Percentiles rank a stretch among this genome's conserved stretches.
phyloP scores from a whole-genome alignment of 768 basidiomycete genomes.

The Collybia sordida region DNA sequence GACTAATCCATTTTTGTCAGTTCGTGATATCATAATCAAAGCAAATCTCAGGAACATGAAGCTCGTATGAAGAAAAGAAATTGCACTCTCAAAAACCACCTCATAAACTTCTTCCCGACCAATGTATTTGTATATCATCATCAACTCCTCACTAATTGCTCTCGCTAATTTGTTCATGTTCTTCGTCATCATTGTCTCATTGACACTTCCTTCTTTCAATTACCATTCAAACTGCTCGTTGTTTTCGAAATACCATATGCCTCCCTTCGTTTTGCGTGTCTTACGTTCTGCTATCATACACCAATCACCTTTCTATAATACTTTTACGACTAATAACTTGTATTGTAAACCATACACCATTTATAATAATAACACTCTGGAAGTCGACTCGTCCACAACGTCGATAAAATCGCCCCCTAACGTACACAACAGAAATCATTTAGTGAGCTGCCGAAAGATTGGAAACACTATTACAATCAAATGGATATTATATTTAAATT shows the following conservation, averaged over 20 bases:
- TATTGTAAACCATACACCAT: constrained; percentile 2
- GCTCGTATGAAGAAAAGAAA: constrained; percentile 35
- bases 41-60: constrained; percentile 61
- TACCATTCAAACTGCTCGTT: background rate
- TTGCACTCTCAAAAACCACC: background rate
- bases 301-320: constrained; percentile 5
- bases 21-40: constrained; percentile 71
- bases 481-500: no score
- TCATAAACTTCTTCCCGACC: background rate
- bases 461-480: no score
- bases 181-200: background rate
- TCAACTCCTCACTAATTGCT: background rate
- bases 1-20: constrained; percentile 29
- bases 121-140: background rate
- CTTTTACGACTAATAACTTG: background rate
- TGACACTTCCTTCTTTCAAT: background rate
- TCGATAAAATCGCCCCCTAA: no score
- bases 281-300: constrained; percentile 1
- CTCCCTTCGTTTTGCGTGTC: background rate
- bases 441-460: no score
- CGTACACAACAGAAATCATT: no score
- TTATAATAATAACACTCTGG: background rate
- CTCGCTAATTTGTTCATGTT: background rate
- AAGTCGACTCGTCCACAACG: no score
- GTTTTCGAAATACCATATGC: background rate